Percentiles rank a stretch among this genome's conserved stretches.
These are phyloP conservation scores for Phytophthora macrochlamydospora DNA, from an alignment of 352 stramenopile species.

Conservation along the genomic window DNA sequence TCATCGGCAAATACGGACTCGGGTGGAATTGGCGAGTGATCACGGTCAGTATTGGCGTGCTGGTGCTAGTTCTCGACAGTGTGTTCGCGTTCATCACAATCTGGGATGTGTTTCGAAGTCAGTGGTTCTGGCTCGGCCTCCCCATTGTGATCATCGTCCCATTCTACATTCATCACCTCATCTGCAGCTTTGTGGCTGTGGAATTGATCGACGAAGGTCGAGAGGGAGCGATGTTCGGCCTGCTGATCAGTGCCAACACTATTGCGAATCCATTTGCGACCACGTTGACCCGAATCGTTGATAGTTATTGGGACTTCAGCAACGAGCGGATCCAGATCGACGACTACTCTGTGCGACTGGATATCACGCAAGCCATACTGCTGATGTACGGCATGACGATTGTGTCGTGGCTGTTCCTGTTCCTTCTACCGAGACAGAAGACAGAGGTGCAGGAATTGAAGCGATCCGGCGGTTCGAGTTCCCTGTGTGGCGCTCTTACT, in stretches of 20 bases:
- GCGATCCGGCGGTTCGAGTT: constrained; percentile 28
- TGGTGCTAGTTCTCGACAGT: constrained; percentile 10
- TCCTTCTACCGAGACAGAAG: constrained; percentile 40
- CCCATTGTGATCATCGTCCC: constrained; percentile 29
- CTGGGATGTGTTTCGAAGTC: constrained; percentile 26
- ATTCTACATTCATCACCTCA: constrained; percentile 24
- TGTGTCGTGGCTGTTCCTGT: constrained; percentile 29
- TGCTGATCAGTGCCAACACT: constrained; percentile 39
- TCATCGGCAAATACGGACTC: constrained; percentile 17
- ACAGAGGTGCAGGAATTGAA: constrained; percentile 28
- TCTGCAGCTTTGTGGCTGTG: constrained; percentile 29
- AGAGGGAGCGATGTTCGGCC: constrained; percentile 31
- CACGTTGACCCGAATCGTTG: constrained; percentile 24
- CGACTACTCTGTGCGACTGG: constrained; percentile 21
- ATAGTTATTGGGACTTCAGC: constrained; percentile 27
- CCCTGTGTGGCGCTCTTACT: constrained; percentile 32
- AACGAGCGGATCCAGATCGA: constrained; percentile 38
- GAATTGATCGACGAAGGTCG: constrained; percentile 23
- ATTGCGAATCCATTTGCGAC: constrained; percentile 27
- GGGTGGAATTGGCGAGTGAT: constrained; percentile 30
- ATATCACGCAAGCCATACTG: constrained; percentile 33
- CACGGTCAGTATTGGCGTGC: constrained; percentile 10
- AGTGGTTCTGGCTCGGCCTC: constrained; percentile 29
- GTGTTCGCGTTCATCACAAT: constrained; percentile 18
- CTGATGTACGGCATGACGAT: constrained; percentile 40